phyloP scores from a whole-genome alignment of 306 rosid genomes.

The Dryas drummondii region DNA sequence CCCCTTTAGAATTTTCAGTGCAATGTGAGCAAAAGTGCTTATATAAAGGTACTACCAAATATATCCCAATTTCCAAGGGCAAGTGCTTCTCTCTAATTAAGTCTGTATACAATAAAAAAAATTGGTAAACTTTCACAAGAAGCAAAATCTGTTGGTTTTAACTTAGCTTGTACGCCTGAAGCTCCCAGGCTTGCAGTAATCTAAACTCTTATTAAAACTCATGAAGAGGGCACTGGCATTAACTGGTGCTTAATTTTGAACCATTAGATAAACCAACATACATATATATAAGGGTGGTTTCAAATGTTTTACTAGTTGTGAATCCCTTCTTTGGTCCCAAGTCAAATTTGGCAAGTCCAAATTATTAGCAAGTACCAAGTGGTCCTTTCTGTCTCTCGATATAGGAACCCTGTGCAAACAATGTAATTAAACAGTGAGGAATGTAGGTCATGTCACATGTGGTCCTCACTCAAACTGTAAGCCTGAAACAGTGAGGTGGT shows the following conservation, averaged over 20 bases:
- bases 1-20: not conserved
- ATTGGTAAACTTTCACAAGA: not conserved
- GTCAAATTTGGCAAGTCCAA: not conserved
- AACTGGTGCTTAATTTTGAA: too few species aligned
- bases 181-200: too few species aligned
- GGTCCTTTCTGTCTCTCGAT: slow-evolving; percentile 1
- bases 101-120: too few species aligned
- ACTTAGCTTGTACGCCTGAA: not conserved
- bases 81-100: not conserved
- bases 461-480: slow-evolving; percentile 23
- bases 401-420: not conserved
- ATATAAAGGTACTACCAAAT: not conserved
- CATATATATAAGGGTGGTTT: too few species aligned
- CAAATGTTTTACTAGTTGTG: not conserved
- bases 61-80: too few species aligned
- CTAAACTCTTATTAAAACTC: too few species aligned
- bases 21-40: not conserved
- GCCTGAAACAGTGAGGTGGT: not conserved
- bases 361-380: not conserved
- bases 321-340: not conserved
- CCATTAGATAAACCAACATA: too few species aligned
- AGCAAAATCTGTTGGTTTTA: not conserved
- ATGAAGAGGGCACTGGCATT: too few species aligned
- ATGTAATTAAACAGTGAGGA: slow-evolving; percentile 1
- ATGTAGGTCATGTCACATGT: slow-evolving; percentile 3